These are phyloP conservation scores for Ceratobasidium sp. DNA, from an alignment of 1,284 basidiomycete genomes.

Conservation along the genomic window DNA sequence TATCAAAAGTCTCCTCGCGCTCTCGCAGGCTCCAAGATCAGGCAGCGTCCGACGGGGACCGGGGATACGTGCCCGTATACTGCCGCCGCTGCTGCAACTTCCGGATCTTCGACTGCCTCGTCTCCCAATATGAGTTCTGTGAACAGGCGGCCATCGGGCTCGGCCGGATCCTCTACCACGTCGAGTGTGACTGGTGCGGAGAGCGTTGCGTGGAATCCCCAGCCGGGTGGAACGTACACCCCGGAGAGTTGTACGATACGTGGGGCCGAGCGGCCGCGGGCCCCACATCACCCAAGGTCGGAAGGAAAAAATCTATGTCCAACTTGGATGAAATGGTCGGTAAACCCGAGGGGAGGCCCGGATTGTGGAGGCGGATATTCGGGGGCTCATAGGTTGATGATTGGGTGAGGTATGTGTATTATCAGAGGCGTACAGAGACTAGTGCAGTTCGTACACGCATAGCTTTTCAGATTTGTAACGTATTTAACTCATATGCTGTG, in stretches of 20 bases:
- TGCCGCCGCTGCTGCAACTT: not conserved
- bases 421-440: not conserved
- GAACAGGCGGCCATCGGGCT: not conserved
- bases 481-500: slow-evolving; percentile 20
- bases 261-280: slow-evolving; percentile 9
- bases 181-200: slow-evolving; percentile 30
- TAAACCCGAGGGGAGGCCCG: not conserved
- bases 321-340: not conserved
- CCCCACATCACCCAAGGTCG: not conserved
- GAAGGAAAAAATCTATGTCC: slow-evolving; percentile 13
- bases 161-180: not conserved
- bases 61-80: slow-evolving; percentile 4
- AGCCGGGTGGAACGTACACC: slow-evolving; percentile 5
- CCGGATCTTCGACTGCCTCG: not conserved
- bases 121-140: not conserved
- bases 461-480: not conserved
- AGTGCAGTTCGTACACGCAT: not conserved
- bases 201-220: slow-evolving; percentile 31
- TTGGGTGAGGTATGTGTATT: not conserved
- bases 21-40: slow-evolving; percentile 20
- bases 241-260: slow-evolving; percentile 2
- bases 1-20: slow-evolving; percentile 12
- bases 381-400: not conserved
- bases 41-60: not conserved
- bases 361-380: slow-evolving; percentile 32